Conservation (phyloP, 1,139 yeast species). For the Petasospora fabianii region DNA sequence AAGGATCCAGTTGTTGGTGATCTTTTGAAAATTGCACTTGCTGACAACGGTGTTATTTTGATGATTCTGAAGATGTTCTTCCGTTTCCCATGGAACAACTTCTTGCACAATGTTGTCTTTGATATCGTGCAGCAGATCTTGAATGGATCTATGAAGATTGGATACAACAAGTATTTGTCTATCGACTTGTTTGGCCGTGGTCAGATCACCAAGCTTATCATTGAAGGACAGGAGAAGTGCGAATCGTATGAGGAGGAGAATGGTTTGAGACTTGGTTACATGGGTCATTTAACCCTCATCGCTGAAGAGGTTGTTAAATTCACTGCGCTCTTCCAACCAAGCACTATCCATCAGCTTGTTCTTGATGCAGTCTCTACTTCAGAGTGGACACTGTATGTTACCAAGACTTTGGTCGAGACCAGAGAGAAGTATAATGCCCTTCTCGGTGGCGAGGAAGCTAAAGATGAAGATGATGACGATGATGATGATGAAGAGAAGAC, state of each 20-base stretch:
- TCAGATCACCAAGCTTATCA: slow-evolving; percentile 70
- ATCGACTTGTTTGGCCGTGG: slow-evolving; percentile 79
- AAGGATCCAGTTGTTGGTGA: slow-evolving; percentile 85
- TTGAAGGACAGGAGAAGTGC: slow-evolving; percentile 78
- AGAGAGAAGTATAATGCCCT: slow-evolving; percentile 95
- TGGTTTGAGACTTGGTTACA: slow-evolving; percentile 83
- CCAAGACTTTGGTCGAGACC: slow-evolving; percentile 72
- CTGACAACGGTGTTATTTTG: slow-evolving; percentile 76
- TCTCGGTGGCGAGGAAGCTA: slow-evolving; percentile 60
- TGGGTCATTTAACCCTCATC: slow-evolving; percentile 94
- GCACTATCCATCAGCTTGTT: slow-evolving; percentile 55
- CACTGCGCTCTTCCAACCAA: slow-evolving; percentile 68
- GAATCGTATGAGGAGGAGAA: slow-evolving; percentile 60
- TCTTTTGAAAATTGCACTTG: slow-evolving; percentile 75
- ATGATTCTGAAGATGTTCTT: slow-evolving; percentile 81
- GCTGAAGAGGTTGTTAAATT: slow-evolving; percentile 97
- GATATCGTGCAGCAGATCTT: slow-evolving; percentile 95
- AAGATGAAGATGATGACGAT: slow-evolving; percentile 51
- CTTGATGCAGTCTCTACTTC: slow-evolving; percentile 39
- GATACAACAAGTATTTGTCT: slow-evolving; percentile 83
- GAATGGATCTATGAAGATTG: slow-evolving; percentile 93
- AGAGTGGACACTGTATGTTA: slow-evolving; percentile 75
- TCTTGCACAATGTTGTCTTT: slow-evolving; percentile 93
- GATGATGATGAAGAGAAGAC: slow-evolving; percentile 50
- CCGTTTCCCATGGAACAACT: slow-evolving; percentile 96